Conservation (phyloP, 768 basidiomycete species). For the Jaapia argillacea region DNA sequence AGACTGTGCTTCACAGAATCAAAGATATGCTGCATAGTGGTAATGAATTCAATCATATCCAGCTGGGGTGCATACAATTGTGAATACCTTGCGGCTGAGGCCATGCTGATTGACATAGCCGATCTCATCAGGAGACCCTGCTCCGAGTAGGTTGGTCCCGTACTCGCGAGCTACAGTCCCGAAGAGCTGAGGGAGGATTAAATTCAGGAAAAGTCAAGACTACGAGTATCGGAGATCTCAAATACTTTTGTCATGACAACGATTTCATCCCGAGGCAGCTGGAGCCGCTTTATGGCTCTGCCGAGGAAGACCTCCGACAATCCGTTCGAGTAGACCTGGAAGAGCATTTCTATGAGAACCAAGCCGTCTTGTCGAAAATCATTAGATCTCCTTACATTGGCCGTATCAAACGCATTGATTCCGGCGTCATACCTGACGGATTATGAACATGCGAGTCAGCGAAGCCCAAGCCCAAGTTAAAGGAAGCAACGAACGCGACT, state of each 20-base stretch:
- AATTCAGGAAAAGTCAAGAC: background rate
- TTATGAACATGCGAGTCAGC: background rate
- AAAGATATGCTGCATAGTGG: conserved; percentile 51
- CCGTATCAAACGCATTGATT: conserved; percentile 27
- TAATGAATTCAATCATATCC: background rate
- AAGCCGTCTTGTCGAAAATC: background rate
- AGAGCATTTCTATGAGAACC: background rate
- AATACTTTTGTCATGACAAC: conserved; percentile 38
- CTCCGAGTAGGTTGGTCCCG: conserved; percentile 2
- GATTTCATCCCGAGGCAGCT: conserved; percentile 31
- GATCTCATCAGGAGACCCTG: conserved; percentile 11
- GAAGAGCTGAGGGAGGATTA: conserved; percentile 6
- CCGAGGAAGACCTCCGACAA: conserved; percentile 33
- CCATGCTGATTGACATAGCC: conserved; percentile 27
- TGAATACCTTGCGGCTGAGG: conserved; percentile 20
- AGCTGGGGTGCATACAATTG: background rate
- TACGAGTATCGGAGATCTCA: background rate
- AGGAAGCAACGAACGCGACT: conserved; percentile 19
- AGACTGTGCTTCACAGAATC: conserved; percentile 55
- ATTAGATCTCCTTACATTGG: conserved; percentile 9
- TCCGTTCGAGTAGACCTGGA: conserved; percentile 26
- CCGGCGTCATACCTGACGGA: conserved; percentile 23
- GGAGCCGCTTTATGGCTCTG: conserved; percentile 31
- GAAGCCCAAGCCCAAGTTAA: background rate
- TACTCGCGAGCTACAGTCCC: conserved; percentile 6